phyloP scores from a whole-genome alignment of 2,329 filamentous ascomycete species.

The Hirsutella minnesotensis region DNA sequence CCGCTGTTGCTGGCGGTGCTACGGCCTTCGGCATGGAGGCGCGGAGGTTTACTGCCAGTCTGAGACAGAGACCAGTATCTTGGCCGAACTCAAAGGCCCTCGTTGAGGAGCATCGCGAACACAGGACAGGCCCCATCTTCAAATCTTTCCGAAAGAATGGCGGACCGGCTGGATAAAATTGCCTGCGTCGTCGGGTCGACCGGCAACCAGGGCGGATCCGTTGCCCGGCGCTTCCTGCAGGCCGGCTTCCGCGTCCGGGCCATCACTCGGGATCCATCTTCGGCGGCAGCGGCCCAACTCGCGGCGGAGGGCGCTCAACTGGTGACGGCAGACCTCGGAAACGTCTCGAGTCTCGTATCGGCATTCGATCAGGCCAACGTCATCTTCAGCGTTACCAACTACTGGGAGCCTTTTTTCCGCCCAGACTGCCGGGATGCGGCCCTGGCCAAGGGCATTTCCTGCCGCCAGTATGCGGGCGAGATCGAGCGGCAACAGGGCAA shows the following conservation, averaged over 20 bases:
- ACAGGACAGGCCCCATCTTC: too few relatives aligned
- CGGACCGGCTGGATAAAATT: slow-evolving; percentile 18
- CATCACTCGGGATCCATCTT: slow-evolving; percentile 31
- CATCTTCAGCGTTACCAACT: slow-evolving; percentile 45
- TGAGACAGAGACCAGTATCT: too few relatives aligned
- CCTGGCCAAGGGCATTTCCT: slow-evolving; percentile 24
- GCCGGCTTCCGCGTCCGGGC: slow-evolving; percentile 32
- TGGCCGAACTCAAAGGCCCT: too few relatives aligned
- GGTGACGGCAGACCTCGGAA: slow-evolving; percentile 30
- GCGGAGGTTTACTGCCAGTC: too few relatives aligned
- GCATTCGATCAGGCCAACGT: slow-evolving; percentile 33
- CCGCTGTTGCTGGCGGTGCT: too few relatives aligned
- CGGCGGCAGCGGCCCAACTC: slow-evolving; percentile 27
- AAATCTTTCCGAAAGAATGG: not conserved
- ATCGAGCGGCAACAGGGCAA: slow-evolving; percentile 38
- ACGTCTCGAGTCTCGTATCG: slow-evolving; percentile 22
- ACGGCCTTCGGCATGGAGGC: not conserved
- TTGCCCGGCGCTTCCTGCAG: slow-evolving; percentile 33
- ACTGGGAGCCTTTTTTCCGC: slow-evolving; percentile 38
- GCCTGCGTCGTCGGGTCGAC: slow-evolving; percentile 35
- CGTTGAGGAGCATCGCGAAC: too few relatives aligned
- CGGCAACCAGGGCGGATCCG: slow-evolving; percentile 39
- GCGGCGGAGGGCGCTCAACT: slow-evolving; percentile 28
- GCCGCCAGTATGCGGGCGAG: slow-evolving; percentile 32
- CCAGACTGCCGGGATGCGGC: slow-evolving; percentile 28